Evolutionary conservation across 2,329 filamentous ascomycete genomes (phyloP).

Genomic region (Onygena corvina): DNA sequence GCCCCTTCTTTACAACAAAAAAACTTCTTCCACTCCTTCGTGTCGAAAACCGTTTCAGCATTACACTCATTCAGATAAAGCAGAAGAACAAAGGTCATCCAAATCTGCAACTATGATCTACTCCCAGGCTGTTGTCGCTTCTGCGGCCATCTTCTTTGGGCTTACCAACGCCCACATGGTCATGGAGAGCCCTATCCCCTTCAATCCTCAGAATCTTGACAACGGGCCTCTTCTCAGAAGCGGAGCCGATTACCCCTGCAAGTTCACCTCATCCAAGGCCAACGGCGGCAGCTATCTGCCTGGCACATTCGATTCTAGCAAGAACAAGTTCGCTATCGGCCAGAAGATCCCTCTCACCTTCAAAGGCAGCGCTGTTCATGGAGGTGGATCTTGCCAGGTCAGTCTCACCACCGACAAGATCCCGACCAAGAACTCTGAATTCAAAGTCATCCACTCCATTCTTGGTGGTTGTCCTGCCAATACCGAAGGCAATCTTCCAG

Average conservation of each 20-base stretch:
- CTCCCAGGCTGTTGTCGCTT: slow-evolving; percentile 13
- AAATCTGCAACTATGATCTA: slow-evolving; percentile 8
- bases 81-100: neutral
- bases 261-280: slow-evolving; percentile 36
- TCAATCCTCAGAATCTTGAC: slow-evolving; percentile 36
- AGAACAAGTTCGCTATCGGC: slow-evolving; percentile 54
- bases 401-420: slow-evolving; percentile 66
- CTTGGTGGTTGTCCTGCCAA: slow-evolving; percentile 71
- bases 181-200: slow-evolving; percentile 58
- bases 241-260: slow-evolving; percentile 74
- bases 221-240: slow-evolving; percentile 52
- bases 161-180: slow-evolving; percentile 62
- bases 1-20: neutral
- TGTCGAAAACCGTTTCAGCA: slow-evolving; percentile 5
- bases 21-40: neutral
- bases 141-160: slow-evolving; percentile 43
- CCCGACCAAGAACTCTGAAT: slow-evolving; percentile 55
- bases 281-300: slow-evolving; percentile 25
- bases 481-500: slow-evolving; percentile 46
- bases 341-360: slow-evolving; percentile 52
- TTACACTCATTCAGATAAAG: neutral
- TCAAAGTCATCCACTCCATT: slow-evolving; percentile 82
- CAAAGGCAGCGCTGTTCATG: slow-evolving; percentile 63
- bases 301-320: slow-evolving; percentile 36
- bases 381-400: slow-evolving; percentile 85